Evolutionary conservation across 768 basidiomycete genomes (phyloP).

Genomic region (Coprinellus micaceus): DNA sequence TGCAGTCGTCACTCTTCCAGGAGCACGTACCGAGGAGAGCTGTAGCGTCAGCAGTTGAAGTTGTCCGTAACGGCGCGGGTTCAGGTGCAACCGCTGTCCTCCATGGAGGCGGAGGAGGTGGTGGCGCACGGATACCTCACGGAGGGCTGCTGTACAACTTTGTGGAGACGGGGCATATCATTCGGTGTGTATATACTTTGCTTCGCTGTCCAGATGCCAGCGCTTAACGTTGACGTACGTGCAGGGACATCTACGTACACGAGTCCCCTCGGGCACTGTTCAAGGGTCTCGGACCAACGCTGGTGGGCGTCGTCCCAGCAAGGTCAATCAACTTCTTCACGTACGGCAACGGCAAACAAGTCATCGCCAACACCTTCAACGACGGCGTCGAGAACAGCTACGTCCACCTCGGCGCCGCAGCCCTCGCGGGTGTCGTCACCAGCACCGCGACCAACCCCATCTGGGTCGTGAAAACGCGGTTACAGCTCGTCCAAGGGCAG

Average conservation of each 20-base stretch:
- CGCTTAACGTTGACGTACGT: neutral
- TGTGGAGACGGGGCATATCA: conserved; percentile 88
- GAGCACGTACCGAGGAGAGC: conserved; percentile 28
- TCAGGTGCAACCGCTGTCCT: conserved; percentile 9
- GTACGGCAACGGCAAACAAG: conserved; percentile 93
- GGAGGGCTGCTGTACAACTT: conserved; percentile 81
- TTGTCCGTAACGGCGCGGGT: conserved; percentile 30
- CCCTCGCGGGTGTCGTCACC: conserved; percentile 81
- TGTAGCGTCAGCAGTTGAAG: conserved; percentile 27
- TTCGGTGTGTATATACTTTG: conserved; percentile 56
- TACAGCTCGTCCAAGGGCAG: conserved; percentile 58
- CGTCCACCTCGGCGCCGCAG: conserved; percentile 85
- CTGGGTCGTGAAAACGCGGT: conserved; percentile 97
- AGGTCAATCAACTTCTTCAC: conserved; percentile 97
- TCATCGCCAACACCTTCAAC: conserved; percentile 83
- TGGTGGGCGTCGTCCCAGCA: conserved; percentile 93
- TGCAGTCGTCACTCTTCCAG: conserved; percentile 85
- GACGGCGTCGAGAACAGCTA: conserved; percentile 74
- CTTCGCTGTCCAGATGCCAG: neutral
- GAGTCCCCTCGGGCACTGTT: conserved; percentile 90
- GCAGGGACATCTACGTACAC: conserved; percentile 82
- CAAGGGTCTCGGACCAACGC: conserved; percentile 90
- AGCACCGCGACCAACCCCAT: conserved; percentile 95
- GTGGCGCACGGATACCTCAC: neutral
- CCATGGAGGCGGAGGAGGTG: too few species aligned